phyloP scores from a whole-genome alignment of 1,284 basidiomycete genomes.

The Neonothopanus nambi region DNA sequence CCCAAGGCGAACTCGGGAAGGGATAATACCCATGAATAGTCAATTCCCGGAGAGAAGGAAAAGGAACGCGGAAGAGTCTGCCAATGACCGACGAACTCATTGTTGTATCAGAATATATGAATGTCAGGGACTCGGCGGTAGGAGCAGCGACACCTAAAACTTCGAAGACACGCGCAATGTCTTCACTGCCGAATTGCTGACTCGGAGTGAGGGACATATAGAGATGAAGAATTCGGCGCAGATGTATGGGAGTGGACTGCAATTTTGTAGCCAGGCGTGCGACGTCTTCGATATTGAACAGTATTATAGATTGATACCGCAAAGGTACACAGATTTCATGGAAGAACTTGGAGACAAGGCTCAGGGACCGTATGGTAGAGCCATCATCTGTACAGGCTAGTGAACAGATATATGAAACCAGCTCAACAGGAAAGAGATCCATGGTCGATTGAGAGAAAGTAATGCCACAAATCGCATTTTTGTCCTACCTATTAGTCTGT shows the following conservation, averaged over 20 bases:
- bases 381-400: constrained; percentile 39
- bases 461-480: too few relatives aligned
- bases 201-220: constrained; percentile 38
- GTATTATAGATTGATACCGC: constrained; percentile 36
- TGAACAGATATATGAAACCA: constrained; percentile 40
- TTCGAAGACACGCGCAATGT: constrained; percentile 28
- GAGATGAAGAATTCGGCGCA: constrained; percentile 35
- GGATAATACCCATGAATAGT: constrained; percentile 50
- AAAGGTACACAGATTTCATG: constrained; percentile 34
- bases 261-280: constrained; percentile 26
- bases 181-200: constrained; percentile 12
- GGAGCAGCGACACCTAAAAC: constrained; percentile 41
- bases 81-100: constrained; percentile 39
- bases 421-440: constrained; percentile 35
- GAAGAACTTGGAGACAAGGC: constrained; percentile 37
- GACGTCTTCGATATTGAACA: constrained; percentile 29
- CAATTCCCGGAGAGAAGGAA: constrained; percentile 39
- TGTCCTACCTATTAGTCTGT: too few relatives aligned
- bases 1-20: constrained; percentile 37
- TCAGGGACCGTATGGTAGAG: constrained; percentile 32
- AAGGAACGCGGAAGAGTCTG: constrained; percentile 36
- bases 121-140: constrained; percentile 42
- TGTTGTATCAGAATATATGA: constrained; percentile 35
- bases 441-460: too few relatives aligned
- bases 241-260: constrained; percentile 24